Evolutionary conservation across 2,329 filamentous ascomycete species (phyloP).

Genomic region (Elsinoe necatrix): DNA sequence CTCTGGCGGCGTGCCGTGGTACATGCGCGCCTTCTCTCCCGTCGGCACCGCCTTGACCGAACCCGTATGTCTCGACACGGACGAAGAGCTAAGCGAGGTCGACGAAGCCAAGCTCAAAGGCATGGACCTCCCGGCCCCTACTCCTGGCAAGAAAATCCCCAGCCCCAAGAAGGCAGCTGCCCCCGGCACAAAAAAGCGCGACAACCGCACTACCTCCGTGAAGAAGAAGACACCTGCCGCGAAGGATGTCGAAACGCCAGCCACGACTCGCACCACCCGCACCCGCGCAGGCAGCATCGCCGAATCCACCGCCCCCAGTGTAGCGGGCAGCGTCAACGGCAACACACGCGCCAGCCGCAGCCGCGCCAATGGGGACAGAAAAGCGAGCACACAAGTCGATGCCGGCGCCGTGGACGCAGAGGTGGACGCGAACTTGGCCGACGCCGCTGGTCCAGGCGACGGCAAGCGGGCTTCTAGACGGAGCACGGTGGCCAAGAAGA

Average conservation of each 20-base stretch:
- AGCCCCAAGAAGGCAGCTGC: neutral
- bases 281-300: conserved; percentile 7
- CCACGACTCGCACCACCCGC: neutral
- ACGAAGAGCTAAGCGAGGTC: conserved; percentile 74
- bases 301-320: neutral
- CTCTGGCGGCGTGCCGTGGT: conserved; percentile 79
- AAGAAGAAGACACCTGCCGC: neutral
- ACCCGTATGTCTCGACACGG: conserved; percentile 57
- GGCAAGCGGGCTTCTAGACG: conserved; percentile 8
- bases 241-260: neutral
- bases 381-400: conserved; percentile 10
- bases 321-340: conserved; percentile 1
- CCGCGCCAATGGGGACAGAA: conserved; percentile 3
- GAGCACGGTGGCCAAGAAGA: neutral
- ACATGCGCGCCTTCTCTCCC: conserved; percentile 71
- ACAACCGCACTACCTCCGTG: neutral
- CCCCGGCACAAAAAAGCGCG: neutral
- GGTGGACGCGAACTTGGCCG: neutral
- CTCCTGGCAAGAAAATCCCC: neutral
- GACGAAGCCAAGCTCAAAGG: conserved; percentile 72
- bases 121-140: neutral
- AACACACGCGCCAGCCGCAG: neutral
- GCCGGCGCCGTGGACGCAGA: neutral
- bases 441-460: neutral
- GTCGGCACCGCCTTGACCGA: conserved; percentile 73